Conservation (phyloP, 805 yeast species). For the Dipodascus albidus region DNA sequence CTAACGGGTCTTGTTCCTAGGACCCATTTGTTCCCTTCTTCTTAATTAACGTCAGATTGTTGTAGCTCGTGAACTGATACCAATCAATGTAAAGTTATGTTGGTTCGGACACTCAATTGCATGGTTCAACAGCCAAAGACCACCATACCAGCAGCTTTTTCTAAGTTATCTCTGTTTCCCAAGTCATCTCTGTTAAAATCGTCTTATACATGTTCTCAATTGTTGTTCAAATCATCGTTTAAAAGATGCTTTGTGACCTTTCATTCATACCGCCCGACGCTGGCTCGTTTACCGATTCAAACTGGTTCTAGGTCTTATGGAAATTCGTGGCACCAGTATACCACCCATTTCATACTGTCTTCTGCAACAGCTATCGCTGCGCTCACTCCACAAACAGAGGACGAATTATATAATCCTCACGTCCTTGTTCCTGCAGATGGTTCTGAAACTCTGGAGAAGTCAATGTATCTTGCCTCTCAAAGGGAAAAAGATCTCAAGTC, state of each 20-base stretch:
- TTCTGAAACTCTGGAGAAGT: background rate
- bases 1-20: too few relatives aligned
- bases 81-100: background rate
- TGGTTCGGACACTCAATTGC: background rate
- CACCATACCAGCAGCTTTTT: too few relatives aligned
- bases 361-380: constrained; percentile 1
- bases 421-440: background rate
- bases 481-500: background rate
- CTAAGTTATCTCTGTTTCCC: too few relatives aligned
- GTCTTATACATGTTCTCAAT: background rate
- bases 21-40: background rate
- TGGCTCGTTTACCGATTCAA: background rate
- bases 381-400: background rate
- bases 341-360: background rate
- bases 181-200: too few relatives aligned
- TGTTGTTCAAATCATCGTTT: background rate
- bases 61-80: too few relatives aligned
- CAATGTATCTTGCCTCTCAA: background rate
- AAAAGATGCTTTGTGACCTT: background rate
- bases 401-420: background rate
- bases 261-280: background rate
- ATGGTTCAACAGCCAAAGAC: too few relatives aligned
- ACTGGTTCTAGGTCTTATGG: background rate
- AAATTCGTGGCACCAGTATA: background rate
- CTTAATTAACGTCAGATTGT: too few relatives aligned